phyloP scores from a whole-genome alignment of 352 stramenopile genomes.

The Globisporangium barbulae region DNA sequence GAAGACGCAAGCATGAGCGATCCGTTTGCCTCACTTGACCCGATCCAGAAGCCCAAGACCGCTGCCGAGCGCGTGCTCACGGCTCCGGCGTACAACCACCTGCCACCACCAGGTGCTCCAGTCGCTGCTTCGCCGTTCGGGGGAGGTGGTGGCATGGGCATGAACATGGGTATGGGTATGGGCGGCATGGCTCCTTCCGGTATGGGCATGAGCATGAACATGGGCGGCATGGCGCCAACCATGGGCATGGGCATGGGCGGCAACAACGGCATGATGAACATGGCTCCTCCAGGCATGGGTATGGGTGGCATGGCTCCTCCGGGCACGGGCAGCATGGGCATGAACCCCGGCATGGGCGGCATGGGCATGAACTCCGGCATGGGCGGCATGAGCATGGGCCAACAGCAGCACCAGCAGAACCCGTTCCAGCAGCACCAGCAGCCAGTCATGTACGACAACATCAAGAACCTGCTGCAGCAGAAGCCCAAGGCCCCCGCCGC shows the following conservation, averaged over 20 bases:
- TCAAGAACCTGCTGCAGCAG: slow-evolving; percentile 78
- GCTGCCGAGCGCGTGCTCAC: slow-evolving; percentile 32
- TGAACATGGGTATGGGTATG: slow-evolving; percentile 3
- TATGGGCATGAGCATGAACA: slow-evolving; percentile 13
- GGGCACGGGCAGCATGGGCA: slow-evolving; percentile 11
- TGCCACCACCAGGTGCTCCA: slow-evolving; percentile 26
- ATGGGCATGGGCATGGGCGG: slow-evolving; percentile 24
- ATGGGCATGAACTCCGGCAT: slow-evolving; percentile 28
- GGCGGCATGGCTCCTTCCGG: neutral
- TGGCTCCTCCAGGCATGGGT: slow-evolving; percentile 4
- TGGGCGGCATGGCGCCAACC: slow-evolving; percentile 1
- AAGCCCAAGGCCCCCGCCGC: slow-evolving; percentile 41
- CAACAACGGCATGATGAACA: slow-evolving; percentile 25
- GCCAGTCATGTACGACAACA: slow-evolving; percentile 77
- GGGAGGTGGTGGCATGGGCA: slow-evolving; percentile 20
- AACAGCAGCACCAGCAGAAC: slow-evolving; percentile 27
- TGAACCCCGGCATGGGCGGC: slow-evolving; percentile 8
- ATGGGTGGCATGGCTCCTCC: slow-evolving; percentile 20
- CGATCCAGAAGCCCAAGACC: slow-evolving; percentile 69
- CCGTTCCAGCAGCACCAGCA: slow-evolving; percentile 31
- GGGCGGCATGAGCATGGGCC: slow-evolving; percentile 24
- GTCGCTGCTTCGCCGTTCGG: slow-evolving; percentile 30
- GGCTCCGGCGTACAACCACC: slow-evolving; percentile 13
- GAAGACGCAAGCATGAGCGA: slow-evolving; percentile 47
- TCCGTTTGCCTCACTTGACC: slow-evolving; percentile 71